Percentiles rank a stretch among this genome's conserved stretches.
phyloP scores from a whole-genome alignment of 2,329 filamentous ascomycete species.

The Exophiala sp. region DNA sequence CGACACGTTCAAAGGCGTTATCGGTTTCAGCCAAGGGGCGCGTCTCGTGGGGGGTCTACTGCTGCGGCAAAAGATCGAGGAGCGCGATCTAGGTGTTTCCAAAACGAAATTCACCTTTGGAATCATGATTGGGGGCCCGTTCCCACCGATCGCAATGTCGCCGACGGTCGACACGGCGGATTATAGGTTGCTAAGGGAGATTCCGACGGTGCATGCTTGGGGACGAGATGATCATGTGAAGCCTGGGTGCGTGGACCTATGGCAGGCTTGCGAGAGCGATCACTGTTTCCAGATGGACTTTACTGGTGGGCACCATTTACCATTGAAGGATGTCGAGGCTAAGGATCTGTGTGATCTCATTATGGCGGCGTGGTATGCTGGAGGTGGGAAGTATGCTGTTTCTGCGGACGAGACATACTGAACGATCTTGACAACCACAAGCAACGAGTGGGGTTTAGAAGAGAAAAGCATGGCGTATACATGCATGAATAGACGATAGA shows the following conservation, averaged over 20 bases:
- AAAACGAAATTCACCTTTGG: constrained; percentile 26
- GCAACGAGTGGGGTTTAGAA: too few relatives aligned
- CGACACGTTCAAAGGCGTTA: constrained; percentile 31
- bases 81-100: constrained; percentile 7
- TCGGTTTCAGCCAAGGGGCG: constrained; percentile 38
- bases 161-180: constrained; percentile 13
- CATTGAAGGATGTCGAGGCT: constrained; percentile 28
- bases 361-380: constrained; percentile 27
- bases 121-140: constrained; percentile 28
- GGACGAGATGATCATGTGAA: constrained; percentile 28
- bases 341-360: constrained; percentile 30
- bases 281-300: constrained; percentile 28
- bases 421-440: neutral
- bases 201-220: constrained; percentile 30
- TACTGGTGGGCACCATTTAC: constrained; percentile 29
- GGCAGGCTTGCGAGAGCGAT: constrained; percentile 24
- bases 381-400: constrained; percentile 21
- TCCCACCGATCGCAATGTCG: constrained; percentile 26
- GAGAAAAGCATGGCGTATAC: neutral
- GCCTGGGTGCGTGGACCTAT: constrained; percentile 23
- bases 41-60: constrained; percentile 29
- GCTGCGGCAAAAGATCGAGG: constrained; percentile 28
- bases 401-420: constrained; percentile 21
- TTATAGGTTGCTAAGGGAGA: constrained; percentile 19
- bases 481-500: too few relatives aligned